Base-by-base conservation (phyloP, 345 rosid species). In the Eucalyptus erythrocorys region DNA sequence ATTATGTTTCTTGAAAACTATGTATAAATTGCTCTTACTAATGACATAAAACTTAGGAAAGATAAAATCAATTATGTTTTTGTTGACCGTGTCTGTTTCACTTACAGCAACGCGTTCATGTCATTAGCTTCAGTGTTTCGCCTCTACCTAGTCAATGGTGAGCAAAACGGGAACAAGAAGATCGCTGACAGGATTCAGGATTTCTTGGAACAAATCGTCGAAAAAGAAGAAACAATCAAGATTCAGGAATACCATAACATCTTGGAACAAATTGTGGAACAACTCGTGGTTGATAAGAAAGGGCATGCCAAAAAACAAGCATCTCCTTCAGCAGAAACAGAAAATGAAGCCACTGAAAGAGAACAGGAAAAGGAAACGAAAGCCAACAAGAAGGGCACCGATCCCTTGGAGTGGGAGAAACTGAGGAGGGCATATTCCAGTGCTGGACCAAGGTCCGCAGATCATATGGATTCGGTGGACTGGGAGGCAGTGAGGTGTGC, bases 401-500 rank as follows among this genome's bases (percentile, higher is more conserved):
- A 32, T 11, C 81, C 88, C 15, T 76, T 89, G 82, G 94, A 94
- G 30, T 95, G 98, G 99, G 91, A 93, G 43, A 40, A 24, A 45
- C 19, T 94, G n/a, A 89, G 96, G 48, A 90, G 22, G 87, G 57
- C 10, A 15, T 93, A 92, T 89, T 89, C 93, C 9, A 91, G 51
- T 26, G 88, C 90, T 37, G 90, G 90, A 64, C 88, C 82, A 57
- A 91, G 93, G 59, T 85, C 55, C 17, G 13, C 24, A 2, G 91
- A 92, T 30, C 91, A 90, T 26, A 93, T 87, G 93, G 99, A 97
- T 89, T 88, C 94, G 3, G 93, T 93, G 40, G 93, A 96, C 49
- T 97, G 97, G 97, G 94, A 94, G 51, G 93, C 93, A 45, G 94
- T 94, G 48, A 92, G 95, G 49, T 26, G 88, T 84, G 93, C 94